Conservation (phyloP, 1,139 yeast species). For the Geotrichum australiense region DNA sequence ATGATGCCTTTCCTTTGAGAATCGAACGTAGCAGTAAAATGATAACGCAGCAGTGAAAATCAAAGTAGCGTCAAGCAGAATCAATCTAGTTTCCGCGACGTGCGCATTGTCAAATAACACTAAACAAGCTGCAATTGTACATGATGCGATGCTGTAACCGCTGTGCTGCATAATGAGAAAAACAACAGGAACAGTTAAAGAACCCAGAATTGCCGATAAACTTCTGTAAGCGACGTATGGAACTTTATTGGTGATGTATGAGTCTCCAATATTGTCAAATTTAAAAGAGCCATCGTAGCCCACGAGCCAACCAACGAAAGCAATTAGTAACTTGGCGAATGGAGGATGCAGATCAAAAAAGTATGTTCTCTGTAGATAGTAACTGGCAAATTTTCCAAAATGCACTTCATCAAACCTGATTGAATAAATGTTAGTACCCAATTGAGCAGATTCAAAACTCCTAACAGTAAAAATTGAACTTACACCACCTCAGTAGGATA, state of each 20-base stretch:
- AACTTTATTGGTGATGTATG: slow-evolving; percentile 64
- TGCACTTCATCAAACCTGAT: slow-evolving; percentile 84
- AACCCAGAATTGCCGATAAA: slow-evolving; percentile 74
- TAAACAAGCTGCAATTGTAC: slow-evolving; percentile 70
- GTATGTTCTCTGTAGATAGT: slow-evolving; percentile 29
- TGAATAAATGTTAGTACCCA: background rate
- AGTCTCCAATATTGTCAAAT: slow-evolving; percentile 85
- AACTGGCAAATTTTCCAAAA: slow-evolving; percentile 92
- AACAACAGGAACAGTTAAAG: slow-evolving; percentile 73
- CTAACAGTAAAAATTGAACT: slow-evolving; percentile 3
- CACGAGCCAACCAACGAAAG: slow-evolving; percentile 78
- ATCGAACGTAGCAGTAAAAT: slow-evolving; percentile 68
- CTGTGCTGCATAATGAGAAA: slow-evolving; percentile 77
- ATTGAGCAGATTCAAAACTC: background rate
- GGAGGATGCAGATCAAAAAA: slow-evolving; percentile 98
- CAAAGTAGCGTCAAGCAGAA: slow-evolving; percentile 84
- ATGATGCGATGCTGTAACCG: slow-evolving; percentile 72
- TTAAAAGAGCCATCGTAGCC: slow-evolving; percentile 89
- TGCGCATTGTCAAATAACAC: slow-evolving; percentile 92
- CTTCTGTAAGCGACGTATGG: slow-evolving; percentile 88
- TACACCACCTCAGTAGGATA: slow-evolving; percentile 76
- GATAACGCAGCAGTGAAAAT: slow-evolving; percentile 75
- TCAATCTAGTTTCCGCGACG: slow-evolving; percentile 81
- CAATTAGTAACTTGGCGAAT: slow-evolving; percentile 89
- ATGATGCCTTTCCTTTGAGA: slow-evolving; percentile 58